Percentiles rank a stretch among this genome's conserved stretches.
Conservation (phyloP, 805 yeast species). For the Kazachstania bromeliacearum region DNA sequence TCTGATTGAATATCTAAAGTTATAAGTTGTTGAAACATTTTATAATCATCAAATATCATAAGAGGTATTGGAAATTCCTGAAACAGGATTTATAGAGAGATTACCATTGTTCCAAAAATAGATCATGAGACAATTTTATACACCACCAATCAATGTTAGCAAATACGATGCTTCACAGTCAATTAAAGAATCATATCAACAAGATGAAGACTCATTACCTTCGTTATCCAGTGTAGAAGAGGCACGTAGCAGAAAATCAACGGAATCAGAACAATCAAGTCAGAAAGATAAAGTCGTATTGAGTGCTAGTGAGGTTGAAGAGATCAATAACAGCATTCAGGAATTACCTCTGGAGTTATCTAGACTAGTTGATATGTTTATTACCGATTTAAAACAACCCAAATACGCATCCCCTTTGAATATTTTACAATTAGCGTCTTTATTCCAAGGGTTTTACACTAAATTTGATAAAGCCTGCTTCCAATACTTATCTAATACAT, state of each 20-base stretch:
- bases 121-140: constrained; percentile 15
- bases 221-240: too few species aligned
- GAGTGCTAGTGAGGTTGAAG: constrained; percentile 9
- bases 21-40: too few species aligned
- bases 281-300: not conserved
- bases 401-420: constrained; percentile 26
- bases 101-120: too few species aligned
- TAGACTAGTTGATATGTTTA: constrained; percentile 21
- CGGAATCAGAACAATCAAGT: constrained; percentile 2
- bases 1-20: too few species aligned
- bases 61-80: too few species aligned
- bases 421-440: constrained; percentile 21
- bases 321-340: constrained; percentile 15
- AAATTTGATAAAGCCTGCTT: constrained; percentile 26
- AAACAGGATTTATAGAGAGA: too few species aligned
- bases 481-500: constrained; percentile 14
- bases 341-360: constrained; percentile 23
- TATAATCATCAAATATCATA: too few species aligned
- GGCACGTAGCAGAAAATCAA: not conserved
- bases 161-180: constrained; percentile 22
- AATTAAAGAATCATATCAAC: constrained; percentile 20
- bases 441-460: constrained; percentile 25
- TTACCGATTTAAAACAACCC: constrained; percentile 28
- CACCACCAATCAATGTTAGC: constrained; percentile 26
- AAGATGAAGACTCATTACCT: too few species aligned